Evolutionary conservation across 345 rosid species (phyloP), one percentile per base, ranked within the genome.

Genomic region (Salix koriyanagi): DNA sequence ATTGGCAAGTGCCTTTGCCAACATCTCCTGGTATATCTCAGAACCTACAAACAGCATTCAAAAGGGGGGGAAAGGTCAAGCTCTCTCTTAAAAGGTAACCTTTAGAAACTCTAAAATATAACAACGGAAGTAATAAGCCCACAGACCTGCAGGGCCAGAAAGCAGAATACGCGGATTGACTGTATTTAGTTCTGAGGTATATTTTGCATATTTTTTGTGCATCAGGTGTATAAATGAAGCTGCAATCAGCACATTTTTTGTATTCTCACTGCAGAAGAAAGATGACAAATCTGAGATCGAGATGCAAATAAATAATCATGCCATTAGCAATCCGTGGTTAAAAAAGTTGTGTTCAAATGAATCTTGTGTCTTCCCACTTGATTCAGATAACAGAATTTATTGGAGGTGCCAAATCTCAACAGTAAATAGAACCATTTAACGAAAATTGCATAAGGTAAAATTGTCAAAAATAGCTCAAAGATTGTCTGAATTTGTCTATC

Each of bases 91-190:
- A 52, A 52, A 7, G 19, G 36, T 41, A 70, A 67, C 25, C 67
- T 7, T 48, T 25, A 41, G 32, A 74, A 34, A 36, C 30, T 61
- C 36, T 46, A n/a, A 26, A n/a, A 36, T 16, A 52, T 25, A 36
- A 69, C 70, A 52, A 21, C 67, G 15, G 42, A 36, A 44, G 46
- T 18, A 69, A 21, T 74, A 36, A 7, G 74, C 52, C 25, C 73
- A 78, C 91, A 36, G 36, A 94, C 98, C 98, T 82, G 96, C 91
- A 32, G 98, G 98, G 67, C 98, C 96, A 77, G 98, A 94, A 37
- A 94, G 93, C 89, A 94, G 85, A 79, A 94, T 92, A 74, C 94
- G 88, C 28, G 98, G 98, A 79, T 89, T 87, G 67, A 94, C 86
- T 67, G 92, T 86, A 42, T 88, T 79, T 71, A 94, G 89, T 12